A percentile compares a stretch with the other conserved stretches of the same genome.
Evolutionary conservation across 2,329 filamentous ascomycete genomes (phyloP).

Genomic region (Botryotinia calthae): DNA sequence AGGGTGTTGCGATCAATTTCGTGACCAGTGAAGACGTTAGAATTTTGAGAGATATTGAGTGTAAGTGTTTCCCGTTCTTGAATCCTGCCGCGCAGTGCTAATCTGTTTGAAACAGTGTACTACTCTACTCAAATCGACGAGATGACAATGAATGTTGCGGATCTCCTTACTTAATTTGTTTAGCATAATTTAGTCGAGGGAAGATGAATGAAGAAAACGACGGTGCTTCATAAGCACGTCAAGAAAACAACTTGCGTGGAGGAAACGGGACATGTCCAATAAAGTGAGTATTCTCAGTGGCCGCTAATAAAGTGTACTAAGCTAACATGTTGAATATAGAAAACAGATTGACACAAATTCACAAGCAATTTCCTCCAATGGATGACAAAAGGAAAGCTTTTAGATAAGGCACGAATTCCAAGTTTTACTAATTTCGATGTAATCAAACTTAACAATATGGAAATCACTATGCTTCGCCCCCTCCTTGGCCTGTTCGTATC

Average conservation of each 20-base stretch:
- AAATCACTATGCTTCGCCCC: background rate
- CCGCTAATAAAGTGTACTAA: too few relatives aligned
- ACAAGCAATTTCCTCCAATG: background rate
- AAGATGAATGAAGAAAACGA: constrained; percentile 6
- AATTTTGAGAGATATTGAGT: constrained; percentile 94
- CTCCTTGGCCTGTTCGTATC: background rate
- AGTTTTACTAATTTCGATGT: background rate
- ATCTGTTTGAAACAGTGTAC: constrained; percentile 50
- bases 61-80: constrained; percentile 51
- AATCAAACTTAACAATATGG: background rate
- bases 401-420: background rate
- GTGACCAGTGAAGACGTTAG: constrained; percentile 97
- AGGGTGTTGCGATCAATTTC: constrained; percentile 99
- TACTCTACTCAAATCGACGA: constrained; percentile 78
- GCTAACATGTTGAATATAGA: constrained; percentile 4
- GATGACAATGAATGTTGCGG: constrained; percentile 74
- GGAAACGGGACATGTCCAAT: constrained; percentile 35
- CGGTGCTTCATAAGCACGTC: constrained; percentile 27
- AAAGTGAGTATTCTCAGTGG: constrained; percentile 26
- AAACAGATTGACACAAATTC: background rate
- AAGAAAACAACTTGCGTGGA: constrained; percentile 31
- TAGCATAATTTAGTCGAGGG: background rate
- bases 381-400: background rate
- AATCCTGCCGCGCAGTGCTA: background rate
- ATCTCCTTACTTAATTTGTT: constrained; percentile 36